Conservation (phyloP, 352 stramenopile species). For the Globisporangium takayamanum region DNA sequence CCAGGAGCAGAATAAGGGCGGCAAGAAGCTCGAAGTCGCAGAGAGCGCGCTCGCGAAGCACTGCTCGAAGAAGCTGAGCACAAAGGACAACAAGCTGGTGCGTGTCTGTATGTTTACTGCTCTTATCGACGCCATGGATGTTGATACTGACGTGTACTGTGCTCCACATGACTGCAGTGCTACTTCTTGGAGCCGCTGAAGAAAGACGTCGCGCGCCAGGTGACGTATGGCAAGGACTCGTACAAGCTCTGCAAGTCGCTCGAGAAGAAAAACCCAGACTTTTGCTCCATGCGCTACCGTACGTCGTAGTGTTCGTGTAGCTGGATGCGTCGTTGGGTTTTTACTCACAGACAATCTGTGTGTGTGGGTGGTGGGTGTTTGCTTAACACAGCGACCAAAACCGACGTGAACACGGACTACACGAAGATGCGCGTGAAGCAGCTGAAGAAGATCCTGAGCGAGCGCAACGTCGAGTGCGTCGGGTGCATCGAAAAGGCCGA, state of each 20-base stretch:
- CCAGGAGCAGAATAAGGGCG: conserved; percentile 65
- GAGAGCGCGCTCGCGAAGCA: conserved; percentile 83
- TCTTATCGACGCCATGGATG: too few relatives aligned
- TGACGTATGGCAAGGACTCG: conserved; percentile 90
- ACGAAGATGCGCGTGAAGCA: conserved; percentile 93
- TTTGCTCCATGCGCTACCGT: conserved; percentile 93
- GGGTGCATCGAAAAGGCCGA: conserved; percentile 94
- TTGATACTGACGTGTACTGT: not conserved
- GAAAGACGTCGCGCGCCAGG: conserved; percentile 89
- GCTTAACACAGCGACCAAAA: conserved; percentile 78
- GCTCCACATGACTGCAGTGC: conserved; percentile 47
- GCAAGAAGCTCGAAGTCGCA: conserved; percentile 67
- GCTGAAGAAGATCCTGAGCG: conserved; percentile 91
- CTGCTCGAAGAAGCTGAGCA: conserved; percentile 78
- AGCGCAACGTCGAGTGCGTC: conserved; percentile 90
- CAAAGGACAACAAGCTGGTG: conserved; percentile 91
- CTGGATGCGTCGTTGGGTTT: not conserved
- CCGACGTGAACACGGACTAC: conserved; percentile 93
- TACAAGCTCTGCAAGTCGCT: conserved; percentile 92
- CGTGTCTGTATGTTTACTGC: conserved; percentile 3
- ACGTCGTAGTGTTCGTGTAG: conserved; percentile 16
- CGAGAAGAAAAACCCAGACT: conserved; percentile 93
- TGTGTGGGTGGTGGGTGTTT: not conserved
- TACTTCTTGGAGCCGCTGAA: conserved; percentile 94
- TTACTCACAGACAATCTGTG: not conserved